A percentile compares a stretch with the other conserved stretches of the same genome.
Conservation (phyloP, 148 eudicot species). For the Rhododendron kiyosumense region DNA sequence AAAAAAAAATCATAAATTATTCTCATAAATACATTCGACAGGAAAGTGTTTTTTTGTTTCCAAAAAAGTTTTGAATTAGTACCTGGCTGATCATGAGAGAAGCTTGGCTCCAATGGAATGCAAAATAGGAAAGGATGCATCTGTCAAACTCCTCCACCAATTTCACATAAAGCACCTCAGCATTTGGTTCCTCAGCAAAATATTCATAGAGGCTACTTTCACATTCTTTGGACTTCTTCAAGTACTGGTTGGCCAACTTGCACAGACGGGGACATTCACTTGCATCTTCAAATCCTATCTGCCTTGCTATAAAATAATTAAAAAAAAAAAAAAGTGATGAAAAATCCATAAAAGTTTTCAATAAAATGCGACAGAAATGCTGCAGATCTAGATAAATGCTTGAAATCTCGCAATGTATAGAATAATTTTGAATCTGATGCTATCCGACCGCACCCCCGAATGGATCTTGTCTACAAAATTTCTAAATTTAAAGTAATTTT, state of each 20-base stretch:
- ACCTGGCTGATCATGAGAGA: constrained; percentile 66
- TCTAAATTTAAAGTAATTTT: no score
- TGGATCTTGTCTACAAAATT: no score
- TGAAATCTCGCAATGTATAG: no score
- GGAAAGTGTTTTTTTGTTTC: no score
- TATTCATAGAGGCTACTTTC: constrained; percentile 57
- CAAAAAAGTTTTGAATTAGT: not conserved
- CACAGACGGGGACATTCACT: constrained; percentile 58
- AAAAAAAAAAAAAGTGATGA: not conserved
- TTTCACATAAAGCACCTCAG: constrained; percentile 50
- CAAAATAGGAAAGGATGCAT: constrained; percentile 74
- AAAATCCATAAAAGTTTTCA: not conserved
- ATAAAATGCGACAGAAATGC: no score
- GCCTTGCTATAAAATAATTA: constrained; percentile 48
- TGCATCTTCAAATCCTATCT: constrained; percentile 68
- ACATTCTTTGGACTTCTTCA: constrained; percentile 46
- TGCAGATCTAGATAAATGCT: no score
- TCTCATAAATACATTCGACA: no score
- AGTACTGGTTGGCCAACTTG: constrained; percentile 55
- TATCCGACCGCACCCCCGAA: no score
- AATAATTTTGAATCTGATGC: no score
- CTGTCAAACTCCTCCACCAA: constrained; percentile 79
- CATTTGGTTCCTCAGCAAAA: constrained; percentile 39
- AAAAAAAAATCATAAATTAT: no score
- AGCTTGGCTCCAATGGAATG: constrained; percentile 76